Base-by-base conservation (phyloP, 495 filamentous ascomycete species). In the Neurospora hispaniola region DNA sequence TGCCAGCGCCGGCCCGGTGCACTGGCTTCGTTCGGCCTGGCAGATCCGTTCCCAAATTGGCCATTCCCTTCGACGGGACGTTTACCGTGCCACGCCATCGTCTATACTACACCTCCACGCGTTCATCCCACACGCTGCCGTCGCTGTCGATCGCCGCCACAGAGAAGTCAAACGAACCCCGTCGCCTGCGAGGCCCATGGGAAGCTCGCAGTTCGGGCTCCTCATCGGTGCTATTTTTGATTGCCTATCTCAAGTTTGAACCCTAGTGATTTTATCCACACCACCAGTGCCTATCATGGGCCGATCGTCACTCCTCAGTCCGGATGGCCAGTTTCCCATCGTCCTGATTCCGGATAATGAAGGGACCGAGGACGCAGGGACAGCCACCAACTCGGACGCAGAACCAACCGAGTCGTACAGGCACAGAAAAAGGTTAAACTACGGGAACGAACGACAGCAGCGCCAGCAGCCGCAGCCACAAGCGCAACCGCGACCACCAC, bases 311-410 rank as follows among this genome's bases (percentile, higher is more conserved):
- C 54, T 27, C 54, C 54, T 66, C 14, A 66, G 54, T 31, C 12
- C 54, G 54, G 78, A 79, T 35, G 73, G 72, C 69, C 74, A 75
- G 40, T 72, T 80, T 14, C 78, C 76, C 59, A 77, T 80, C 23
- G 70, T 76, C 31, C 44, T 80, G 54, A 27, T 74, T 18, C 75
- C 78, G 35, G 72, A 74, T 10, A 66, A 48, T 31, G 74, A 73
- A 46, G 42, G 72, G 16, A 70, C 72, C 38, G 71, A 46, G 69
- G 31, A 48, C 27, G 9, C 69, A 35, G 41, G 69, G 62, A 20
- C 54, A 46, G 46, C 40, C 68, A 68, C 73, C 71, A 73, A 69
- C 10, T 42, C 70, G 42, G 71, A 73, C 43, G n/a, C 69, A 8
- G 71, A 71, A 42, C 71, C 35, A 31, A 35, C 73, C 39, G 75